These are phyloP conservation scores for Discostella pseudostelligera DNA, from an alignment of 108 stramenopile genomes.

Conservation along the genomic window DNA sequence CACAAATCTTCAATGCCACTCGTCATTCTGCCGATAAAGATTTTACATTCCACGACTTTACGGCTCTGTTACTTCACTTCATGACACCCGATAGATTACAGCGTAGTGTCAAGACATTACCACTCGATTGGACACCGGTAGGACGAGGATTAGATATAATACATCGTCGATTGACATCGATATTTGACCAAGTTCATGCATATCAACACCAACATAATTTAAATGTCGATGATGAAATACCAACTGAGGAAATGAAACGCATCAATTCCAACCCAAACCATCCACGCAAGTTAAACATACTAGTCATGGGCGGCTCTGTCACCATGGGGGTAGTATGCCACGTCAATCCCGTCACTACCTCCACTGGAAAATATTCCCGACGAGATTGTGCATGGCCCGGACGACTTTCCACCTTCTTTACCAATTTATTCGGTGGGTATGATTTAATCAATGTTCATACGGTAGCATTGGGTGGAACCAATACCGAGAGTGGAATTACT, in stretches of 20 bases:
- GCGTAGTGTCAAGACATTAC: constrained; percentile 39
- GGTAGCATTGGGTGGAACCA: constrained; percentile 76
- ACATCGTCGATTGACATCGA: constrained; percentile 20
- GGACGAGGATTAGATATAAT: constrained; percentile 26
- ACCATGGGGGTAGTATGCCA: constrained; percentile 73
- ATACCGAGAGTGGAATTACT: constrained; percentile 59
- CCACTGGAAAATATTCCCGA: constrained; percentile 42
- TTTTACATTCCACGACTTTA: constrained; percentile 35
- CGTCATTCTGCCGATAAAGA: constrained; percentile 21
- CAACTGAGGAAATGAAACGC: constrained; percentile 15
- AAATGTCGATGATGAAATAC: background rate
- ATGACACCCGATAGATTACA: constrained; percentile 44
- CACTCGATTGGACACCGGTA: constrained; percentile 43
- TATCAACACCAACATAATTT: constrained; percentile 13
- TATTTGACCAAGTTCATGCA: constrained; percentile 12
- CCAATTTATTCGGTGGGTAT: constrained; percentile 21
- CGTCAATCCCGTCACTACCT: constrained; percentile 42
- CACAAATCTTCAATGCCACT: constrained; percentile 31
- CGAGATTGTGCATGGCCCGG: constrained; percentile 67
- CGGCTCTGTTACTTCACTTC: constrained; percentile 12
- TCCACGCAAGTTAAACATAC: constrained; percentile 65
- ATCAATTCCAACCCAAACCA: constrained; percentile 28
- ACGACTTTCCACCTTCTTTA: constrained; percentile 45
- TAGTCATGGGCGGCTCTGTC: constrained; percentile 79
- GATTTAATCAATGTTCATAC: constrained; percentile 54